phyloP scores from a whole-genome alignment of 148 eudicot species.

The Fagopyrum homotropicum region DNA sequence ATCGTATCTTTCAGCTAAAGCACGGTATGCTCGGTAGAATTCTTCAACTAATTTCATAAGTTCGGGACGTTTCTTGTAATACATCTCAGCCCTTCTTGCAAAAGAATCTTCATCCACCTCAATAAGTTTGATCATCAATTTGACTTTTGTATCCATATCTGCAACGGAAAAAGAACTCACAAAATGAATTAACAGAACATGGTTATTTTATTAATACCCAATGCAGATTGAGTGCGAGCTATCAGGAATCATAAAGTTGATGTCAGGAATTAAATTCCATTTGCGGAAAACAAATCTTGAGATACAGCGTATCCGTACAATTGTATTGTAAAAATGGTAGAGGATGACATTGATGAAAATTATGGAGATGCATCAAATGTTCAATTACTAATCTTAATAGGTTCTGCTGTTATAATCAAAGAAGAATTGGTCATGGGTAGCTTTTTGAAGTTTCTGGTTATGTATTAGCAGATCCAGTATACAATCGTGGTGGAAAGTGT shows the following conservation, averaged over 20 bases:
- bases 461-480: too few species aligned
- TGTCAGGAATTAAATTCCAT: neutral
- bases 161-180: slow-evolving; percentile 27
- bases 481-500: too few species aligned
- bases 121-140: slow-evolving; percentile 76
- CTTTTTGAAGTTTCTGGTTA: too few species aligned
- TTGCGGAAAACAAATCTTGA: neutral
- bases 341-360: neutral
- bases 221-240: neutral
- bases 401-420: neutral
- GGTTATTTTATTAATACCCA: neutral
- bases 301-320: neutral
- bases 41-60: slow-evolving; percentile 95
- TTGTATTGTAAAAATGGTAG: neutral
- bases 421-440: too few species aligned
- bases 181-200: neutral
- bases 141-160: slow-evolving; percentile 85
- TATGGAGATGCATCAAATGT: neutral
- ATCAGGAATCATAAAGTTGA: neutral
- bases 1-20: slow-evolving; percentile 92
- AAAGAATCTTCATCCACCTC: slow-evolving; percentile 94
- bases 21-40: slow-evolving; percentile 88
- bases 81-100: slow-evolving; percentile 93
- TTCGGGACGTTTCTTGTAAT: slow-evolving; percentile 87
- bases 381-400: neutral